Percentiles rank a stretch among this genome's conserved stretches.
Evolutionary conservation across 192 early-diverging fungal species (phyloP).

Genomic region (Phlyctochytrium bullatum): DNA sequence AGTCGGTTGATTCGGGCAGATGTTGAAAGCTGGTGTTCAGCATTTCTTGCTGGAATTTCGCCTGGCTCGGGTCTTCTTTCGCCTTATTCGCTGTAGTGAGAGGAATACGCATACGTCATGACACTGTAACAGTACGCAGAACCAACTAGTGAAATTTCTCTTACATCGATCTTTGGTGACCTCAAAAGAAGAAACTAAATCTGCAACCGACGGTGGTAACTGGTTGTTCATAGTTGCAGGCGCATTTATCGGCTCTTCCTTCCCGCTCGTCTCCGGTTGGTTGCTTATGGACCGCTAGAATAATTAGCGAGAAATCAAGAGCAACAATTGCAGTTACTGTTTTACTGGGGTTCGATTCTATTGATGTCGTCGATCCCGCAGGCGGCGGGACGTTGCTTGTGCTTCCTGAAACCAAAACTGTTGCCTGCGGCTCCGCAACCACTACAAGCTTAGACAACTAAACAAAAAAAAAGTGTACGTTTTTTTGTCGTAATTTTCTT

Average conservation of each 20-base stretch:
- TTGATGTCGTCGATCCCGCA: no score
- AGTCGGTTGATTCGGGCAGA: conserved; percentile 79
- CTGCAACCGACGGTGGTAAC: conserved; percentile 64
- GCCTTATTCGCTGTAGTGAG: conserved; percentile 4
- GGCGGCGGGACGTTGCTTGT: no score
- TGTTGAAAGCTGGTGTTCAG: conserved; percentile 80
- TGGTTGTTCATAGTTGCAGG: conserved; percentile 45
- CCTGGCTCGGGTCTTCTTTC: background rate
- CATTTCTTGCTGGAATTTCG: conserved; percentile 64
- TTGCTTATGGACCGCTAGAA: no score
- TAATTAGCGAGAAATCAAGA: no score
- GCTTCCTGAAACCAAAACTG: no score
- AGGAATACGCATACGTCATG: background rate
- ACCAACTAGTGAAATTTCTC: background rate
- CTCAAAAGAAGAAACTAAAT: conserved; percentile 67
- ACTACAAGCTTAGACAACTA: background rate
- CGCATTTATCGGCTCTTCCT: conserved; percentile 13
- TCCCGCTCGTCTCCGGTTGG: no score
- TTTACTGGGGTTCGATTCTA: no score
- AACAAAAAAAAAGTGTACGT: conserved; percentile 5
- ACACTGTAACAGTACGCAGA: background rate
- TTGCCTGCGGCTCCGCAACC: no score
- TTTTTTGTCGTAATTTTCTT: conserved; percentile 6
- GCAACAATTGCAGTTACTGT: no score
- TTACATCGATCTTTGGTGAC: conserved; percentile 62